Evolutionary conservation across 2,329 filamentous ascomycete genomes (phyloP).

Genomic region (Pyrenochaeta sp.): DNA sequence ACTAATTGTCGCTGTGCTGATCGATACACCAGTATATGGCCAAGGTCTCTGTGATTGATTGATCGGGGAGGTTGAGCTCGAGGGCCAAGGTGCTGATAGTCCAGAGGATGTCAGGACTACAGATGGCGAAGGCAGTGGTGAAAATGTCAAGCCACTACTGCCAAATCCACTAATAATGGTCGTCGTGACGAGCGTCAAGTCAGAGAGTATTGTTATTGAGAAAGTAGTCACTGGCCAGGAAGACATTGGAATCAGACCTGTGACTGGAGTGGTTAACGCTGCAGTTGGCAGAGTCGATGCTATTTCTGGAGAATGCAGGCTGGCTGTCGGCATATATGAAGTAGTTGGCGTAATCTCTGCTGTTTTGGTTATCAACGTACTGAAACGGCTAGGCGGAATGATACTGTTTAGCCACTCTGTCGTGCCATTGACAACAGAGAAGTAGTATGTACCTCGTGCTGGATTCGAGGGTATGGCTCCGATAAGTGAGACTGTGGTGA

Average conservation of each 20-base stretch:
- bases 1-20: background rate
- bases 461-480: conserved; percentile 31
- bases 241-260: background rate
- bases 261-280: background rate
- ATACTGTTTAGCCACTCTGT: conserved; percentile 44
- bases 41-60: conserved; percentile 15
- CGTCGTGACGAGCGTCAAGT: background rate
- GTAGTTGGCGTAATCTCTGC: conserved; percentile 2
- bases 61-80: conserved; percentile 1
- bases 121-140: background rate
- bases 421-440: conserved; percentile 42
- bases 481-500: conserved; percentile 45
- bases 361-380: conserved; percentile 14
- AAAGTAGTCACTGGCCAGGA: conserved; percentile 3
- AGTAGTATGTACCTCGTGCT: conserved; percentile 44
- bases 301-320: conserved; percentile 1
- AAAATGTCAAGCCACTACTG: background rate
- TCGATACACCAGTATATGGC: conserved; percentile 1
- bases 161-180: background rate
- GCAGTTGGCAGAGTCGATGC: background rate
- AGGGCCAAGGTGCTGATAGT: background rate
- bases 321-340: conserved; percentile 5
- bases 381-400: conserved; percentile 35
- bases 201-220: background rate
- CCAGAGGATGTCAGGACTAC: background rate